These are phyloP conservation scores for Vigna radiata DNA, from an alignment of 306 rosid genomes.

Conservation along the genomic window DNA sequence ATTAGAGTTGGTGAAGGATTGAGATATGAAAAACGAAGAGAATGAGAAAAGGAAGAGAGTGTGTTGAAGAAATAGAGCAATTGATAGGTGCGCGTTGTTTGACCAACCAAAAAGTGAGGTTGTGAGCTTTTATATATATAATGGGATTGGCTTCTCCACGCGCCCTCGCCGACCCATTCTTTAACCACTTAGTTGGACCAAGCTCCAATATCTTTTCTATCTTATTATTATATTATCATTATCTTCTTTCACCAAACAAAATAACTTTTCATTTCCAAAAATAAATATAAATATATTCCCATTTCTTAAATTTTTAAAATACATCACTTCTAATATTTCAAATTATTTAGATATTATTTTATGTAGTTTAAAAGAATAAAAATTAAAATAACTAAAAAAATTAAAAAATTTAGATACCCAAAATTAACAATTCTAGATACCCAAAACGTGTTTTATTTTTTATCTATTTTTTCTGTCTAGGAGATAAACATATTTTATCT, in stretches of 20 bases:
- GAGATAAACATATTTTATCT: too few species aligned
- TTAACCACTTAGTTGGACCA: conserved; percentile 25
- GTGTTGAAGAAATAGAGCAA: background rate
- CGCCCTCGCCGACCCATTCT: conserved; percentile 46
- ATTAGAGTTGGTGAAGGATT: background rate
- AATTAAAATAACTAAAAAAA: too few species aligned
- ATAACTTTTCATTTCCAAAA: too few species aligned
- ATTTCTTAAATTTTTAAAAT: too few species aligned
- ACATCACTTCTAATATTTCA: too few species aligned
- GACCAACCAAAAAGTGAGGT: conserved; percentile 25
- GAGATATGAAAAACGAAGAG: background rate
- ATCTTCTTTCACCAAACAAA: background rate
- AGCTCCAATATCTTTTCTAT: background rate
- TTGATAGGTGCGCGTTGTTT: background rate
- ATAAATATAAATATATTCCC: too few species aligned
- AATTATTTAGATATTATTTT: too few species aligned
- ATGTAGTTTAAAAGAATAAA: too few species aligned
- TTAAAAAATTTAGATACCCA: too few species aligned
- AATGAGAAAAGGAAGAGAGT: background rate
- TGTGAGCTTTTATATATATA: background rate
- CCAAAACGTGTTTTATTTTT: too few species aligned
- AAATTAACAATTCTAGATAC: too few species aligned
- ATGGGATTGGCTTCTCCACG: conserved; percentile 11
- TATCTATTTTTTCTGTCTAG: too few species aligned
- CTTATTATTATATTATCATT: background rate